phyloP scores from a whole-genome alignment of 352 stramenopile genomes.

The Phytophthora multivora region DNA sequence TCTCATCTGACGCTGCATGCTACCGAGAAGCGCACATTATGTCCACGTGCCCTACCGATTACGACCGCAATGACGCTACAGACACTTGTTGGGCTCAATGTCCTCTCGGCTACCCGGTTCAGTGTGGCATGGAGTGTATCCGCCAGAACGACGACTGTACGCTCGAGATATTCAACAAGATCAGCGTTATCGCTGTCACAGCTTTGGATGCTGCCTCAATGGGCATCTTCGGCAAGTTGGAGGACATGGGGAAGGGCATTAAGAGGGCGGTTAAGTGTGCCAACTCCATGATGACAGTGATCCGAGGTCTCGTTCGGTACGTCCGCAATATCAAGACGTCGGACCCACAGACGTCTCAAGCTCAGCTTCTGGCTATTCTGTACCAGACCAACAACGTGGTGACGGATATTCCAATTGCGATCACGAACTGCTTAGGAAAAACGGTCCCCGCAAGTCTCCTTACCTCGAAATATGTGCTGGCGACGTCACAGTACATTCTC shows the following conservation, averaged over 20 bases:
- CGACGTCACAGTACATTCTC: constrained; percentile 22
- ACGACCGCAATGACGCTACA: constrained; percentile 43
- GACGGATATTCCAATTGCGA: constrained; percentile 18
- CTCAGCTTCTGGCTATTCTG: constrained; percentile 14
- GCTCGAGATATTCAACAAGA: constrained; percentile 42
- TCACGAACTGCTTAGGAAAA: constrained; percentile 10
- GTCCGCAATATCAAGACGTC: constrained; percentile 11
- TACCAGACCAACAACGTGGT: constrained; percentile 19
- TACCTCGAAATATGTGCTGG: constrained; percentile 8
- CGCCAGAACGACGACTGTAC: constrained; percentile 43
- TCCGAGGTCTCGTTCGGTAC: constrained; percentile 22
- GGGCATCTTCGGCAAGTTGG: constrained; percentile 42
- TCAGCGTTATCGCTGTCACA: constrained; percentile 35
- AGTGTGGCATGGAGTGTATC: constrained; percentile 54
- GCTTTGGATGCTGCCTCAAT: constrained; percentile 35
- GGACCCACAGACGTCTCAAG: constrained; percentile 11
- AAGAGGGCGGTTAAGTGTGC: constrained; percentile 14
- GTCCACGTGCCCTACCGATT: constrained; percentile 35
- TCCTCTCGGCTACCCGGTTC: constrained; percentile 49
- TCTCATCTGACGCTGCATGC: constrained; percentile 14
- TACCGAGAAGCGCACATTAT: constrained; percentile 37
- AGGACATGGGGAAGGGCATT: constrained; percentile 12
- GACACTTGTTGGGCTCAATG: constrained; percentile 57
- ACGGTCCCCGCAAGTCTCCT: neutral
- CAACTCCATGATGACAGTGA: constrained; percentile 17